A percentile compares a stretch with the other conserved stretches of the same genome.
Conservation (phyloP, 1,284 basidiomycete genomes). For the Sanghuangporus weigelae region DNA sequence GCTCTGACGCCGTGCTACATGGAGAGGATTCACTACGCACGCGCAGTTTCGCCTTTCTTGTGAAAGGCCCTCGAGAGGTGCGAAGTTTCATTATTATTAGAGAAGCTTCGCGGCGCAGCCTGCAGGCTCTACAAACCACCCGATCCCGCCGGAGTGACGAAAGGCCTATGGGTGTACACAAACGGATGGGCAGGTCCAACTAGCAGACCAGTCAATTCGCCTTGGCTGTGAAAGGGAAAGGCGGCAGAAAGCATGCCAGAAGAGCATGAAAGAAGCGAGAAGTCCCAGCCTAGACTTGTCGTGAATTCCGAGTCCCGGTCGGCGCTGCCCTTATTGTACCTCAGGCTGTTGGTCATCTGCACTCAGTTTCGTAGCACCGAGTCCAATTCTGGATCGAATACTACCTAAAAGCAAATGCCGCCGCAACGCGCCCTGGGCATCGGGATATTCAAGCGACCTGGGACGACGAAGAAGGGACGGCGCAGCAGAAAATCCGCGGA, state of each 20-base stretch:
- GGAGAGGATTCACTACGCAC: background rate
- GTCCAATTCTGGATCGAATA: background rate
- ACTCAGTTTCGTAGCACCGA: background rate
- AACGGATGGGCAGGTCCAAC: constrained; percentile 35
- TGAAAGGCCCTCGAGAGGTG: background rate
- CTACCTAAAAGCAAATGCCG: background rate
- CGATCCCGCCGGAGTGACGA: background rate
- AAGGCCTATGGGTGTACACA: constrained; percentile 25
- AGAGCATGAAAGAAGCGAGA: background rate
- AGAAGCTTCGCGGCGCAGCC: background rate
- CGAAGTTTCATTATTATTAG: background rate
- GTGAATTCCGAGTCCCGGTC: no score
- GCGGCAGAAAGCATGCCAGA: background rate
- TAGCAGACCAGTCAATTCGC: constrained; percentile 30
- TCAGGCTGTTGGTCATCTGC: no score
- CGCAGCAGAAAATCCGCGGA: background rate
- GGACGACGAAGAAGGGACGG: background rate
- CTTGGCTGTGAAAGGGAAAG: constrained; percentile 30
- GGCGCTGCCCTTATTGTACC: no score
- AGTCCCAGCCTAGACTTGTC: no score
- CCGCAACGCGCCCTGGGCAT: background rate
- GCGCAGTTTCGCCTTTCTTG: background rate
- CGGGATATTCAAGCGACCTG: background rate
- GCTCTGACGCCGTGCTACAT: background rate
- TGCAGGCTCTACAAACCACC: background rate